These are phyloP conservation scores for Paramecium octaurelia DNA, from an alignment of 73 alveolate species.

Conservation along the genomic window DNA sequence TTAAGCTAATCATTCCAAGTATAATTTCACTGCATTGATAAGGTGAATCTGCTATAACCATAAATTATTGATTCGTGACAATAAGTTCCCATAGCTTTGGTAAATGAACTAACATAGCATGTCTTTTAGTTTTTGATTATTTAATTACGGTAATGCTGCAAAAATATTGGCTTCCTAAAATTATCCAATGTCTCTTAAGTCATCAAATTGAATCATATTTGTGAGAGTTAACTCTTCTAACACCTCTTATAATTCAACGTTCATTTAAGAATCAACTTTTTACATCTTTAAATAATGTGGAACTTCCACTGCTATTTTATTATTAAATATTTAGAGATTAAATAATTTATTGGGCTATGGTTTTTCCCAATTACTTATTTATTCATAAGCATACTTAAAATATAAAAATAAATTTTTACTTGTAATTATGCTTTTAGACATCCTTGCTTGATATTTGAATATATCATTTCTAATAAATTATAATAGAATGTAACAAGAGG, in stretches of 20 bases:
- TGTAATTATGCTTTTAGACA: slow-evolving; percentile 23
- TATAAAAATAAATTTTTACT: neutral
- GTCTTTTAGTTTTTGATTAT: slow-evolving; percentile 21
- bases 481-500: slow-evolving; percentile 53
- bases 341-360: neutral
- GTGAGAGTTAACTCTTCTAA: neutral
- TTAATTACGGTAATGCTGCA: slow-evolving; percentile 16
- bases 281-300: slow-evolving; percentile 26
- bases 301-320: slow-evolving; percentile 1
- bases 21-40: slow-evolving; percentile 43
- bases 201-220: slow-evolving; percentile 44
- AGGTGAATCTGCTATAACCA: slow-evolving; percentile 61
- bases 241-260: neutral
- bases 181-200: slow-evolving; percentile 52
- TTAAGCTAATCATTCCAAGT: slow-evolving; percentile 50
- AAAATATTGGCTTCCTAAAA: slow-evolving; percentile 54
- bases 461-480: slow-evolving; percentile 5
- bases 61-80: slow-evolving; percentile 46
- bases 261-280: neutral
- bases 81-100: slow-evolving; percentile 62
- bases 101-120: neutral
- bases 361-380: neutral
- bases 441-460: slow-evolving; percentile 35
- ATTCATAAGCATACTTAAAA: slow-evolving; percentile 2
- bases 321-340: neutral